Evolutionary conservation across 768 basidiomycete genomes (phyloP).

Genomic region (Naganishia randhawae): DNA sequence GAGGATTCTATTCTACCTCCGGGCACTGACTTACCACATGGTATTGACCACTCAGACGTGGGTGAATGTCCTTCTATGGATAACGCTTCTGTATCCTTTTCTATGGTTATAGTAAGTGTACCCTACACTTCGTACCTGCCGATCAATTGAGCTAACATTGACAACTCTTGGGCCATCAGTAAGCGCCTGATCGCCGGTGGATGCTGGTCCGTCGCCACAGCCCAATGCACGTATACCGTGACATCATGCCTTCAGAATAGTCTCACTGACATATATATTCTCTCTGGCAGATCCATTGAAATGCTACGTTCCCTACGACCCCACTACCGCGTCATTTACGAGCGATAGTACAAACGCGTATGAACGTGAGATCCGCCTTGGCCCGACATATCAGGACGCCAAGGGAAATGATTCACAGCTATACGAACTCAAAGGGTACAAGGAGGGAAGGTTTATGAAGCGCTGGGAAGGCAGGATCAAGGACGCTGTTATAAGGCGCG

Average conservation of each 20-base stretch:
- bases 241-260: neutral
- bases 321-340: neutral
- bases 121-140: neutral
- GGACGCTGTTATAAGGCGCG: neutral
- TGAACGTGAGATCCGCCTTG: conserved; percentile 8
- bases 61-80: neutral
- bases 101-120: conserved; percentile 15
- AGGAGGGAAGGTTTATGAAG: conserved; percentile 23
- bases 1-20: neutral
- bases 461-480: conserved; percentile 17
- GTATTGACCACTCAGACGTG: neutral
- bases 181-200: conserved; percentile 16
- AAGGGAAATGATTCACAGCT: neutral
- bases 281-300: neutral
- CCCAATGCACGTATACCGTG: neutral
- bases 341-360: neutral
- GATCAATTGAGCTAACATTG: too few species aligned
- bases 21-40: neutral
- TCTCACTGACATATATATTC: neutral
- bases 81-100: conserved; percentile 8
- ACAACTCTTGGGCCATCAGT: neutral
- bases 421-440: conserved; percentile 13
- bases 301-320: conserved; percentile 15
- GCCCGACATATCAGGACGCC: neutral
- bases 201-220: neutral